Base-by-base conservation (phyloP, 2,329 filamentous ascomycete genomes). In the Pseudopithomyces chartarum region DNA sequence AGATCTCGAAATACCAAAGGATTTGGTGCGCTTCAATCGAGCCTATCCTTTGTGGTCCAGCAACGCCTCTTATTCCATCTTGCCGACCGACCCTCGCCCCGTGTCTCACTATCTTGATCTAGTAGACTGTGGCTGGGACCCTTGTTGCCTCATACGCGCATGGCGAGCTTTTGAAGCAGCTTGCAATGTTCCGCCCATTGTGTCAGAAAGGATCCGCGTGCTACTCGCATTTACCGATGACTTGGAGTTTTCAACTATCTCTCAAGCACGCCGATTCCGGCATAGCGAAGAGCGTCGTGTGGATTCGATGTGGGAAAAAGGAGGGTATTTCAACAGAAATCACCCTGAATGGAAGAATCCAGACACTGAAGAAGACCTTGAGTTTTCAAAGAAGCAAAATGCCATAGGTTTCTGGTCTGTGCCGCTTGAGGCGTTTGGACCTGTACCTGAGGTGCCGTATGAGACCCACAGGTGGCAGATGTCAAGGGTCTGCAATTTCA, bases 81-180 rank as follows among this genome's bases (percentile, higher is more conserved):
- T 55, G 40, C 33, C 52, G 26, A 32, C 19, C 11, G 53, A 59
- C 23, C 56, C 53, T 19, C 52, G 49, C 33, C 44, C 42, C 29
- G 20, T 55, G 2, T 59, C 56, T 36, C 45, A 32, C 19, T 51
- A 57, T 34, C 29, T 57, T 12, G 50, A 57, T 33, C 26, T 51
- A 44, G 45, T 54, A n/a, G 32, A 46, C 22, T 50, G 47, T 6
- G 38, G 22, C 36, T 46, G 38, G 23, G 29, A 55, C 15, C 56
- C 48, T 8, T 39, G 48, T 6, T 39, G 48, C n/a, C 44, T 55
- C 15, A 54, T 59, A 12, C 44, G 44, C n/a, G 56, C 49, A 43
- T 59, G 56, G 53, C 56, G 44, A 33, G 55, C n/a, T 48, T 39
- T 59, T 23, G 56, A 59, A 33, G 38, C 19, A 17, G 49, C 56